Percentiles rank a stretch among this genome's conserved stretches.
These are phyloP conservation scores for Cystofilobasidium capitatum DNA, from an alignment of 768 basidiomycete species.

Conservation along the genomic window DNA sequence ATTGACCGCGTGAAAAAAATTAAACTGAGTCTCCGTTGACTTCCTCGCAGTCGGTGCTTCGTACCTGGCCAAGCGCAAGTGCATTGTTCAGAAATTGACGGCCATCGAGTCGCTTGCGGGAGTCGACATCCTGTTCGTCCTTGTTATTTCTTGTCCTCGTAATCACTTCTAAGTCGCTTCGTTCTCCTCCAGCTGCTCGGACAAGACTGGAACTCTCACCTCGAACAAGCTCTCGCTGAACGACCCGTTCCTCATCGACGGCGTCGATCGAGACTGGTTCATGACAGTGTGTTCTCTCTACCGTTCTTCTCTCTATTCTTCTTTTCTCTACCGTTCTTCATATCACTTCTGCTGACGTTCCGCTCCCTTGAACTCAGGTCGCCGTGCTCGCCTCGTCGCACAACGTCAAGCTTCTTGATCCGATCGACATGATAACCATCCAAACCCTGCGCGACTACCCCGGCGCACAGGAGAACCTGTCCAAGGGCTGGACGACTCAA, in stretches of 20 bases:
- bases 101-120: conserved; percentile 49
- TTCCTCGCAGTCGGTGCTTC: conserved; percentile 45
- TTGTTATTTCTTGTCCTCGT: conserved; percentile 18
- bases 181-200: conserved; percentile 37
- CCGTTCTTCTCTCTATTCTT: not conserved
- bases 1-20: too few relatives aligned
- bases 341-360: not conserved
- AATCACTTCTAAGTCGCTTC: not conserved
- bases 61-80: conserved; percentile 43
- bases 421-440: conserved; percentile 42
- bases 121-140: conserved; percentile 45
- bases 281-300: not conserved
- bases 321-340: not conserved
- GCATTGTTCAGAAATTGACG: conserved; percentile 48
- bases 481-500: conserved; percentile 44
- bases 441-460: conserved; percentile 41
- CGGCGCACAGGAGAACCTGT: conserved; percentile 44
- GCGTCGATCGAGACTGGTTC: conserved; percentile 37
- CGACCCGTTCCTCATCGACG: conserved; percentile 39
- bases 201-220: conserved; percentile 47
- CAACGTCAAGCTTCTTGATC: conserved; percentile 45
- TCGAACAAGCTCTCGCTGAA: conserved; percentile 48
- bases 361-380: conserved; percentile 40
- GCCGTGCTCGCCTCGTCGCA: conserved; percentile 47
- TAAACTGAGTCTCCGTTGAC: too few relatives aligned